Evolutionary conservation across 257 asterid genomes (phyloP).

Genomic region (Penstemon newberryi): DNA sequence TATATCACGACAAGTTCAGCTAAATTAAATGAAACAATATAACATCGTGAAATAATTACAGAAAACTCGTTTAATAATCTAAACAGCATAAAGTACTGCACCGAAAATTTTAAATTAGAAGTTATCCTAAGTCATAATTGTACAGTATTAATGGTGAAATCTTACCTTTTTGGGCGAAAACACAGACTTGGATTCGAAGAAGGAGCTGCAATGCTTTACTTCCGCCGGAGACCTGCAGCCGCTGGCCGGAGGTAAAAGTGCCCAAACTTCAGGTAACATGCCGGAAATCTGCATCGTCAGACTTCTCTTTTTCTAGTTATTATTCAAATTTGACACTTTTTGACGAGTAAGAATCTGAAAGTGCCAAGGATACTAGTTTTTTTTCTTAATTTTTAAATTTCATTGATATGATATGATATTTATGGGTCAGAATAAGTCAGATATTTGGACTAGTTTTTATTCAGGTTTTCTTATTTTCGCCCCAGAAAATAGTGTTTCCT

Average conservation of each 20-base stretch:
- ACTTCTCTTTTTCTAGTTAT: background rate
- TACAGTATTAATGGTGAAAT: slow-evolving; percentile 10
- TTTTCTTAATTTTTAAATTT: too few relatives aligned
- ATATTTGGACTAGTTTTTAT: too few relatives aligned
- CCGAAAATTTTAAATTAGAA: background rate
- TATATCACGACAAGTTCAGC: too few relatives aligned
- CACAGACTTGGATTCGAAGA: slow-evolving; percentile 43
- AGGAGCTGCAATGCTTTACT: slow-evolving; percentile 40
- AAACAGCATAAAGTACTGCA: background rate
- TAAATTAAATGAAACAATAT: background rate
- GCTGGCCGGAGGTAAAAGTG: slow-evolving; percentile 52
- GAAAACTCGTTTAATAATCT: background rate
- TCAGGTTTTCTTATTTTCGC: too few relatives aligned
- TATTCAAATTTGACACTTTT: background rate
- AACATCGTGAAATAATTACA: background rate
- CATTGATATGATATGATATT: background rate
- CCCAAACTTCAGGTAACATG: slow-evolving; percentile 51
- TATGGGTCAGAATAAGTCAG: background rate
- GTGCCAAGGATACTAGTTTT: too few relatives aligned
- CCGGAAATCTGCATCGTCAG: slow-evolving; percentile 55
- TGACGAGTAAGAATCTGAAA: too few relatives aligned
- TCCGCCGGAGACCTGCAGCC: slow-evolving; percentile 49
- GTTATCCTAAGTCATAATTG: background rate
- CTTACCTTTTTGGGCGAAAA: slow-evolving; percentile 55
- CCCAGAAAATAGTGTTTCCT: too few relatives aligned